phyloP scores from a whole-genome alignment of 257 asterid genomes.

The Solanum clarkiae region DNA sequence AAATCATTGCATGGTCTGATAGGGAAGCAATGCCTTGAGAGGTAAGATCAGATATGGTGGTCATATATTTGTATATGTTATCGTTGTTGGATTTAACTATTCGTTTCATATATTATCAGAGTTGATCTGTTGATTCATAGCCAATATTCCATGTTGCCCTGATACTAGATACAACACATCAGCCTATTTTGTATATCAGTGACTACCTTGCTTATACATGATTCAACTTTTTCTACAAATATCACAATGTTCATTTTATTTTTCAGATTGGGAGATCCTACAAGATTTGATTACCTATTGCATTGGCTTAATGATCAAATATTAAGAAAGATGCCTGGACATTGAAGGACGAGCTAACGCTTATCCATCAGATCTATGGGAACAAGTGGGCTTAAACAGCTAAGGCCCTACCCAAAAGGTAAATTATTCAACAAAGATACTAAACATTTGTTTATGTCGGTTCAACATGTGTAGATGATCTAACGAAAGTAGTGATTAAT shows the following conservation, averaged over 20 bases:
- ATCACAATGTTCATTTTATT: not conserved
- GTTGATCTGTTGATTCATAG: not conserved
- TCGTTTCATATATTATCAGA: too few species aligned
- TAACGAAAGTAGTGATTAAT: not conserved
- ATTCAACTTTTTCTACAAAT: not conserved
- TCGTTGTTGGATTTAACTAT: not conserved
- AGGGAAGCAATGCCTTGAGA: conserved; percentile 91
- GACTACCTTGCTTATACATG: not conserved
- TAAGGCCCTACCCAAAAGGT: conserved; percentile 93
- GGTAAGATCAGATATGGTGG: conserved; percentile 27
- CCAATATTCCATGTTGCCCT: not conserved
- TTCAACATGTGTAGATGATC: not conserved
- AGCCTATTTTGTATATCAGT: not conserved
- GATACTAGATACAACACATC: not conserved
- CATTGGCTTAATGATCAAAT: conserved; percentile 6
- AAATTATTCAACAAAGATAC: not conserved
- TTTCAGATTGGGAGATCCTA: not conserved
- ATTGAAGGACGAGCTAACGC: conserved; percentile 78
- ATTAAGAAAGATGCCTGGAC: conserved; percentile 96
- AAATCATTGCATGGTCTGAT: too few species aligned
- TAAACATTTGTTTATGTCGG: not conserved
- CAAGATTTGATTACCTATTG: not conserved
- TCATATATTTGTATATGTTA: not conserved
- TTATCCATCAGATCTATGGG: conserved; percentile 58
- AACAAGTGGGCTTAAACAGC: conserved; percentile 99